Evolutionary conservation across 805 yeast species (phyloP).

Genomic region (Cyberlindnera nakhonratchasimensis): DNA sequence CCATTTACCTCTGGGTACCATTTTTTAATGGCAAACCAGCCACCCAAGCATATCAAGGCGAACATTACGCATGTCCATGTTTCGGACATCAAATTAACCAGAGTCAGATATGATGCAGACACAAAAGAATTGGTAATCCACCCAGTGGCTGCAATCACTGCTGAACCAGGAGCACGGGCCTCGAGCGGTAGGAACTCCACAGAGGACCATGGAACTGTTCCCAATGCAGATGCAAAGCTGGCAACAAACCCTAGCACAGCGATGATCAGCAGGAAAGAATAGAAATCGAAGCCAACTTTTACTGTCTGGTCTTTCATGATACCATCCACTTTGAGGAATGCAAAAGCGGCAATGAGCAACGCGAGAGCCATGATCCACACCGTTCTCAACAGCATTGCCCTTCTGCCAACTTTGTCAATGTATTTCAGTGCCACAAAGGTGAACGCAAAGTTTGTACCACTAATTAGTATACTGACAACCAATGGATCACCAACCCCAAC

Average conservation of each 20-base stretch:
- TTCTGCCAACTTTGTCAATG: slow-evolving; percentile 49
- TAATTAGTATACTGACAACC: slow-evolving; percentile 51
- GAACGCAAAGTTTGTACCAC: slow-evolving; percentile 51
- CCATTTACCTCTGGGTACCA: slow-evolving; percentile 46
- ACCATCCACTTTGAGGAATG: slow-evolving; percentile 20
- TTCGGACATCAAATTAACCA: slow-evolving; percentile 30
- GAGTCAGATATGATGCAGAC: slow-evolving; percentile 34
- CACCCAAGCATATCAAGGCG: slow-evolving; percentile 31
- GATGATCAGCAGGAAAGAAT: slow-evolving; percentile 25
- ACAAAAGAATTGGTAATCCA: slow-evolving; percentile 40
- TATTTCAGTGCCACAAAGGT: slow-evolving; percentile 49
- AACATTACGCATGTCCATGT: slow-evolving; percentile 35
- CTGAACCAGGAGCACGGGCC: slow-evolving; percentile 40
- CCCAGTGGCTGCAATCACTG: slow-evolving; percentile 39
- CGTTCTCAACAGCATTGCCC: slow-evolving; percentile 40
- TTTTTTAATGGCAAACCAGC: slow-evolving; percentile 38
- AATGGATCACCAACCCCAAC: slow-evolving; percentile 53
- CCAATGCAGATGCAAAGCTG: slow-evolving; percentile 41
- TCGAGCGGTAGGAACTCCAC: slow-evolving; percentile 43
- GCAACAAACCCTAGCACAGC: slow-evolving; percentile 38
- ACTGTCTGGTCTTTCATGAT: not conserved
- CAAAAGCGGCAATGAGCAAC: slow-evolving; percentile 31
- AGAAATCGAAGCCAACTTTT: slow-evolving; percentile 2
- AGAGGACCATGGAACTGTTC: slow-evolving; percentile 43
- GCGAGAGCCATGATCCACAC: slow-evolving; percentile 39